These are phyloP conservation scores for Neospermospora avenae DNA, from an alignment of 2,329 filamentous ascomycete species.

Conservation along the genomic window DNA sequence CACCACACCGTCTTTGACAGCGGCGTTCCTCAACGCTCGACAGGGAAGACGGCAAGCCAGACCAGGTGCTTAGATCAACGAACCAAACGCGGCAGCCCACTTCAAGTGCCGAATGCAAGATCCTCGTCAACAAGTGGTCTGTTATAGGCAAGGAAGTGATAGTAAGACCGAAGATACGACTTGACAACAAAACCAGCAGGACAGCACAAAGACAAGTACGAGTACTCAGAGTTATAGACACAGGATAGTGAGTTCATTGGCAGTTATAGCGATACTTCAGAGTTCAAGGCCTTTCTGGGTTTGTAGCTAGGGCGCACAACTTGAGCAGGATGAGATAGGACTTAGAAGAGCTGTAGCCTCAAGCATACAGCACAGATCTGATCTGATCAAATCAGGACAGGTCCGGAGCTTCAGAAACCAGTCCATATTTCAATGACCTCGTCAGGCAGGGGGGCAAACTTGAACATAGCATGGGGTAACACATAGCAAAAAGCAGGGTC, in stretches of 20 bases:
- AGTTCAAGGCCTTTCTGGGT: conserved; percentile 9
- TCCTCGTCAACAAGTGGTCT: conserved; percentile 11
- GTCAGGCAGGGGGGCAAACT: neutral
- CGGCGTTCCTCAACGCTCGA: conserved; percentile 8
- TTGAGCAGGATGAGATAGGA: neutral
- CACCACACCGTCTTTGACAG: conserved; percentile 2
- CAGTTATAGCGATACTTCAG: neutral
- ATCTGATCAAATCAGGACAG: neutral
- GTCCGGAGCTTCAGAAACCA: neutral
- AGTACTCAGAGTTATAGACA: neutral
- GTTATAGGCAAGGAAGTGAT: conserved; percentile 13
- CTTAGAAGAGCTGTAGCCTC: neutral
- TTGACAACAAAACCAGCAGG: conserved; percentile 14
- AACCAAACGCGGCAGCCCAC: conserved; percentile 24
- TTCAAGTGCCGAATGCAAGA: conserved; percentile 23
- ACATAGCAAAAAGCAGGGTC: neutral
- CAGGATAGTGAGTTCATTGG: conserved; percentile 12
- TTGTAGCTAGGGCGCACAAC: conserved; percentile 17
- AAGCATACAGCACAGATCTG: neutral
- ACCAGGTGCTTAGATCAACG: conserved; percentile 13
- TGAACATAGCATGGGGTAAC: neutral
- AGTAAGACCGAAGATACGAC: conserved; percentile 24
- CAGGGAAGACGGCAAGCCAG: neutral
- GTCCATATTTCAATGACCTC: neutral
- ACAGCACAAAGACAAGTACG: neutral